Percentiles rank a stretch among this genome's conserved stretches.
Conservation (phyloP, 2,329 filamentous ascomycete species). For the Colletotrichum sublineola region DNA sequence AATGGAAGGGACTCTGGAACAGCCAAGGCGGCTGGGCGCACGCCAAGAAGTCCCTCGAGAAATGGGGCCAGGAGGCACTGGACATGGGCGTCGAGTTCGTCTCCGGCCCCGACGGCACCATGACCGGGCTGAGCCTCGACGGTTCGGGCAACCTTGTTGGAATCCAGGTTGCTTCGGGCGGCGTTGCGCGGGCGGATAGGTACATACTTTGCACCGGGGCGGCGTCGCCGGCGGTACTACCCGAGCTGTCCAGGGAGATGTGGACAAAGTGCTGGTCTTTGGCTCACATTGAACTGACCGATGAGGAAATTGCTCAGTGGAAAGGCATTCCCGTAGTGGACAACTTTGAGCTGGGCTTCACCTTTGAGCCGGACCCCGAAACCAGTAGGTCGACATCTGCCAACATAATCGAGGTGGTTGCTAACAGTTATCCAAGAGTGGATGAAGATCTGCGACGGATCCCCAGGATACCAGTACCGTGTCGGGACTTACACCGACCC, state of each 20-base stretch:
- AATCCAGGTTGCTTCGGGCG: slow-evolving; percentile 26
- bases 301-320: slow-evolving; percentile 29
- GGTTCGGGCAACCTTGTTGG: slow-evolving; percentile 19
- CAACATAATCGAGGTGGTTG: rapidly evolving
- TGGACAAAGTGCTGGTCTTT: slow-evolving; percentile 39
- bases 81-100: slow-evolving; percentile 23
- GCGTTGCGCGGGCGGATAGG: slow-evolving; percentile 15
- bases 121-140: slow-evolving; percentile 14
- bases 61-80: slow-evolving; percentile 12
- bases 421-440: slow-evolving; percentile 14
- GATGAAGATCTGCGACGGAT: slow-evolving; percentile 44
- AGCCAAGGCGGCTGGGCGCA: slow-evolving; percentile 38
- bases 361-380: slow-evolving; percentile 42
- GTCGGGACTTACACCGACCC: slow-evolving; percentile 31
- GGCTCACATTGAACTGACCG: slow-evolving; percentile 26
- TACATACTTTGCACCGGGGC: slow-evolving; percentile 34
- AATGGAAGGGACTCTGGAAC: slow-evolving; percentile 38
- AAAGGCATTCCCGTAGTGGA: slow-evolving; percentile 34
- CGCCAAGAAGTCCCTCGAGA: slow-evolving; percentile 19
- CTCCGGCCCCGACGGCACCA: slow-evolving; percentile 27
- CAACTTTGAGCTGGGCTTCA: slow-evolving; percentile 43
- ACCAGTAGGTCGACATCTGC: slow-evolving; percentile 12
- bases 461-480: slow-evolving; percentile 40
- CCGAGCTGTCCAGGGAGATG: slow-evolving; percentile 27
- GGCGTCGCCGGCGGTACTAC: slow-evolving; percentile 26